phyloP scores from a whole-genome alignment of 441 rosid genomes.

The Arabidopsis lyrata region DNA sequence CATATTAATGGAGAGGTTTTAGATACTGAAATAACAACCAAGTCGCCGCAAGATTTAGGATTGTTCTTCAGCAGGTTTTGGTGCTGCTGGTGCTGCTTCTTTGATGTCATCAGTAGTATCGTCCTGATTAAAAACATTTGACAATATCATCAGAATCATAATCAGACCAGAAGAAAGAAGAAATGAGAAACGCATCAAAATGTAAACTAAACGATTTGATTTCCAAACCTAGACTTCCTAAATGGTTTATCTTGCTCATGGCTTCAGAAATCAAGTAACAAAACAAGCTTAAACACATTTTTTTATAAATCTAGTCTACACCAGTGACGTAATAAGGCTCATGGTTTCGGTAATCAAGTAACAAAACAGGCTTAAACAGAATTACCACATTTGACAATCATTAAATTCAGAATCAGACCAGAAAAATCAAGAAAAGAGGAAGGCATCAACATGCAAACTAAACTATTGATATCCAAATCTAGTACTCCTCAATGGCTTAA shows the following conservation, averaged over 20 bases:
- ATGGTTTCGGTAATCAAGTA: too few relatives aligned
- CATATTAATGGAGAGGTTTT: slow-evolving; percentile 30
- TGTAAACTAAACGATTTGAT: slow-evolving; percentile 10
- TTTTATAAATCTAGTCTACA: too few relatives aligned
- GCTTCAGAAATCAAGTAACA: background rate
- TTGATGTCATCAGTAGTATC: slow-evolving; percentile 60
- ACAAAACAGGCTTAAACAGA: too few relatives aligned
- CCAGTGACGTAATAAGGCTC: too few relatives aligned
- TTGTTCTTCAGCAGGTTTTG: slow-evolving; percentile 53
- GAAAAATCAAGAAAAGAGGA: too few relatives aligned
- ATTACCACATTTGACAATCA: too few relatives aligned
- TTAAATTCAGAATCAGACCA: too few relatives aligned
- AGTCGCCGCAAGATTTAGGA: slow-evolving; percentile 15
- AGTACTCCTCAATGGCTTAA: background rate
- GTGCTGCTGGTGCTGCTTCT: slow-evolving; percentile 50
- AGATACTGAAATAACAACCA: slow-evolving; percentile 31
- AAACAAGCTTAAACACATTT: background rate
- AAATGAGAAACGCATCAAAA: background rate
- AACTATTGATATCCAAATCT: background rate
- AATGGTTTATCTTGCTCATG: background rate
- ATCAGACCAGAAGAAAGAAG: background rate
- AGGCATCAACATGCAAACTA: background rate
- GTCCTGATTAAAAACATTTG: slow-evolving; percentile 46
- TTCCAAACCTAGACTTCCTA: background rate
- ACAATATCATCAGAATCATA: background rate